Base-by-base conservation (phyloP, 352 stramenopile genomes). In the Pythium grandisporangium region DNA sequence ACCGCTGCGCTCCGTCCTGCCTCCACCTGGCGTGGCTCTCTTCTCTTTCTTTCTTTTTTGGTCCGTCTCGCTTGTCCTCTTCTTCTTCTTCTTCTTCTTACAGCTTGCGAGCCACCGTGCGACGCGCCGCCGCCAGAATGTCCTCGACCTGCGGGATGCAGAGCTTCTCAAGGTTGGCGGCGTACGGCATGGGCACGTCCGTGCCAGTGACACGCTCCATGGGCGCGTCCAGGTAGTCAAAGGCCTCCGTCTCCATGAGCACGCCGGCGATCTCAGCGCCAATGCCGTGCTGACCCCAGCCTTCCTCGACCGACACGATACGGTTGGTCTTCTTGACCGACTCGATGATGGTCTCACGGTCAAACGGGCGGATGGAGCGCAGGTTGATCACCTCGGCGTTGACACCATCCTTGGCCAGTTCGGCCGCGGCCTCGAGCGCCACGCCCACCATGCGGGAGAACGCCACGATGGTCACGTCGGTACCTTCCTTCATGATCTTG, bases 141-240 rank as follows among this genome's bases (percentile, higher is more conserved):
- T 99, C 92, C 33, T 94, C 79, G 24, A 97, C 63, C 54, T 98
- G 86, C 11, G 96, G 96, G 30, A 99, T 64, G 53, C 90, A 95
- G 46, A 89, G 55, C 57, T 87, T 74, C 70, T 99, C 96, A 51
- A 99, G 73, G 67, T 97, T 97, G 16, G 86, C 84, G 14, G 96
- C 89, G 77, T 99, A 99, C 32, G 96, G 92, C 96, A 99, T 99
- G 25, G 96, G 96, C 47, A 99, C 93, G 67, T 99, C 96, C 25
- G 95, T 97, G 58, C 94, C 89, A 21, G 94, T 98, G 46, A 99
- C 90, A 48, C 96, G 84, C 67, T 99, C 92, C 37, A 98, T 64
- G 6, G 96, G 96, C 17, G 96, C 96, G 72, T 99, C 96, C 55
- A 99, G 73, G 74, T 98, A 99, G 75, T 99, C 96, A 56, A 99